Evolutionary conservation across 2,329 filamentous ascomycete species (phyloP).

Genomic region (Trematosphaeria pertusa): DNA sequence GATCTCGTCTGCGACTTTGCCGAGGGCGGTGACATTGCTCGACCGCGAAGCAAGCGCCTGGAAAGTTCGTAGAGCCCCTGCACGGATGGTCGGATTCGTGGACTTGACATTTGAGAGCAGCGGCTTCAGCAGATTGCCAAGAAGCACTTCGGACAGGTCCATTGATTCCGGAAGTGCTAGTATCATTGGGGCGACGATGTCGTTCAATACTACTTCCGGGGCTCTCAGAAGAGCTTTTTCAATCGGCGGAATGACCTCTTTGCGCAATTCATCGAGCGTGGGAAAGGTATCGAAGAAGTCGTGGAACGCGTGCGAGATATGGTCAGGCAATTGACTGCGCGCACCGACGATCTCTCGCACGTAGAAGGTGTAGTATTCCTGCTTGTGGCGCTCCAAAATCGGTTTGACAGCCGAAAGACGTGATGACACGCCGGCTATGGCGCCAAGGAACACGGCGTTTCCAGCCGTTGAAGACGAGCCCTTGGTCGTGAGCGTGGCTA

Average conservation of each 20-base stretch:
- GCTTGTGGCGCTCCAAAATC: slow-evolving; percentile 70
- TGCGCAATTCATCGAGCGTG: slow-evolving; percentile 74
- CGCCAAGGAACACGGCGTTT: slow-evolving; percentile 80
- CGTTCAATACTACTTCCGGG: slow-evolving; percentile 85
- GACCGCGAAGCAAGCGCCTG: slow-evolving; percentile 70
- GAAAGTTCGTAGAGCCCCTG: slow-evolving; percentile 78
- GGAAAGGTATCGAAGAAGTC: slow-evolving; percentile 86
- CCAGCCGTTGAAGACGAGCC: slow-evolving; percentile 67
- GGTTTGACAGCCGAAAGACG: slow-evolving; percentile 70
- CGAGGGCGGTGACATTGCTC: slow-evolving; percentile 64
- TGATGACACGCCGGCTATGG: slow-evolving; percentile 85
- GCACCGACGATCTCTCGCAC: slow-evolving; percentile 84
- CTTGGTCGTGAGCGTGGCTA: slow-evolving; percentile 74
- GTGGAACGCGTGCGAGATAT: slow-evolving; percentile 74
- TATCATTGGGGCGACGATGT: slow-evolving; percentile 77
- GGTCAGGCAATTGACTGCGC: slow-evolving; percentile 70
- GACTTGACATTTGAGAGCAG: slow-evolving; percentile 92
- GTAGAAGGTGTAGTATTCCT: slow-evolving; percentile 82
- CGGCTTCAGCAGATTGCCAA: slow-evolving; percentile 79
- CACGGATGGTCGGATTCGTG: slow-evolving; percentile 78
- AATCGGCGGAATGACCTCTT: slow-evolving; percentile 77
- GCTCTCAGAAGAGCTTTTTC: slow-evolving; percentile 90
- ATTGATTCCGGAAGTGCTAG: slow-evolving; percentile 70
- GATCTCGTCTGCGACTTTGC: slow-evolving; percentile 78
- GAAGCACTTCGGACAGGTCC: slow-evolving; percentile 79